Base-by-base conservation (phyloP, 2,329 filamentous ascomycete species). In the Aspergillus brunneoviolaceus region DNA sequence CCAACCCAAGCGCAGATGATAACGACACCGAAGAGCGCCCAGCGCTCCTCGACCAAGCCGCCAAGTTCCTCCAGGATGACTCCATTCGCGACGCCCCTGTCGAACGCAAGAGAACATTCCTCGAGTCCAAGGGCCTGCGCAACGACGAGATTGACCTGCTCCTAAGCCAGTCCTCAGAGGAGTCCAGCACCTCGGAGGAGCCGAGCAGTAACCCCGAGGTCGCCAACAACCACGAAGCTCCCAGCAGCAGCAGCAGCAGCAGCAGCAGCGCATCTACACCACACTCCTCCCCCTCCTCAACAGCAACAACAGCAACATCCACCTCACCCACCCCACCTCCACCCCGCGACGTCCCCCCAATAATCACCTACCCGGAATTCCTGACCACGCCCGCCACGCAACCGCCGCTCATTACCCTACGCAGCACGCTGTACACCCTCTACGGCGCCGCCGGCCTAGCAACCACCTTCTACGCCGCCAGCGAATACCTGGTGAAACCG, bases 81-180 rank as follows among this genome's bases (percentile, higher is more conserved):
- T 81, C 83, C 21, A 90, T 96, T 59, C 86, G 84, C 60, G 79
- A 88, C 74, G 86, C 89, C 35, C 81, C 89, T 0, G 81, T 82
- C 49, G 88, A 91, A 58, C 88, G 87, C 75, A 96, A 96, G 78
- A 80, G 84, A 21, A 84, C 85, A 7, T 96, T 96, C 67, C 79
- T 97, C 1, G 83, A 87, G 69, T 85, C 85, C 54, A 97, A 97
- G 74, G 91, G 91, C 3, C 79, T 96, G 7, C 78, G 77, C 3
- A 78, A 84, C 4, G 80, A 83, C 33, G 87, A 94, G 62, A 91
- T 96, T 62, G 80, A 90, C 65, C 79, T 80, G 53, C 79, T 96
- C 7, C 77, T 96, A 63, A 79, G 74, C 31, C 63, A 74, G 50
- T 72, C 74, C 56, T 5, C 11, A 5, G 33, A 1, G 33, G 33